phyloP scores from a whole-genome alignment of 73 alveolate species.

The Tetrahymena malaccensis region DNA sequence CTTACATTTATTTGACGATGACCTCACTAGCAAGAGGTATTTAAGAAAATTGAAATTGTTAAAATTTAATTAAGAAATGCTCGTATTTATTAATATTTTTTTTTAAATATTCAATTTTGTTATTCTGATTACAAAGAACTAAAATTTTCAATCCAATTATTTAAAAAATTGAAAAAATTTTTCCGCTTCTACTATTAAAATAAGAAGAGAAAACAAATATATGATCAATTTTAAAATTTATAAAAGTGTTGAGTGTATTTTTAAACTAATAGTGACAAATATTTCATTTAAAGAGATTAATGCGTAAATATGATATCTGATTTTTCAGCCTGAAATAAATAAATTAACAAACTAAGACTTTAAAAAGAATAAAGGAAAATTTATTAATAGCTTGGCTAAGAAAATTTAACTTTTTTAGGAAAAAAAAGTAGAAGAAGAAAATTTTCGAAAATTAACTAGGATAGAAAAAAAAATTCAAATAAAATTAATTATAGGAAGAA shows the following conservation, averaged over 20 bases:
- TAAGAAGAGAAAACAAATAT: neutral
- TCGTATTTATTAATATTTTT: neutral
- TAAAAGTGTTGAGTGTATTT: neutral
- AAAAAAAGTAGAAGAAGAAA: neutral
- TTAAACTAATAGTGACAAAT: too few species aligned
- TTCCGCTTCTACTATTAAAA: too few species aligned
- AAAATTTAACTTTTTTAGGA: neutral
- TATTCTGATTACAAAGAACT: neutral
- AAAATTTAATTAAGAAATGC: neutral
- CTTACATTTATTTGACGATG: neutral
- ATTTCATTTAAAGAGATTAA: neutral
- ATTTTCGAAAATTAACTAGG: neutral
- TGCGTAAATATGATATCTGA: too few species aligned
- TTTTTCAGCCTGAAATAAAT: neutral
- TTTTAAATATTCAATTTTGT: too few species aligned
- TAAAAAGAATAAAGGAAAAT: neutral
- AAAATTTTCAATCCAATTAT: neutral
- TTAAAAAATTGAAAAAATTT: too few species aligned
- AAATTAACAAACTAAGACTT: too few species aligned
- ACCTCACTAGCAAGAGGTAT: neutral
- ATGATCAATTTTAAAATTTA: too few species aligned
- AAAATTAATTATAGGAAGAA: neutral
- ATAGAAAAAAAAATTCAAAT: neutral
- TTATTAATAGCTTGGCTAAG: neutral
- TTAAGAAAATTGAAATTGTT: neutral